A percentile compares a stretch with the other conserved stretches of the same genome.
Evolutionary conservation across 208 protist species (phyloP).

Genomic region (Blechomonas ayalai): DNA sequence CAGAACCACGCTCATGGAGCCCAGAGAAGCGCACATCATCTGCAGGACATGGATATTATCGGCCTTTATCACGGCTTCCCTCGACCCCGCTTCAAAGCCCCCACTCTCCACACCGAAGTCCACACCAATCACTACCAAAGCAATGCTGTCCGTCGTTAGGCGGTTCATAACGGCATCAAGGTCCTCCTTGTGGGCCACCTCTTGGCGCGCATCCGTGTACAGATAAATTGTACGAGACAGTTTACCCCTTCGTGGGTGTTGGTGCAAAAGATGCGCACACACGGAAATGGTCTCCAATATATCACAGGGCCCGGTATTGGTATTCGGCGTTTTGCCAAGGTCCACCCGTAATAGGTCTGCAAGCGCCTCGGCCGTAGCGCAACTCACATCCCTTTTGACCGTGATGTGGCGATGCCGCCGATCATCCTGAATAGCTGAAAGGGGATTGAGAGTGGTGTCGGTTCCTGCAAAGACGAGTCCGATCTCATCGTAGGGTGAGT

Average conservation of each 20-base stretch:
- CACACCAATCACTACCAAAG: conserved; percentile 77
- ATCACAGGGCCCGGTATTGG: conserved; percentile 15
- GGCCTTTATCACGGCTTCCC: conserved; percentile 17
- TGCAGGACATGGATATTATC: conserved; percentile 66
- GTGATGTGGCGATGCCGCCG: conserved; percentile 28
- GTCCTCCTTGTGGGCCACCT: conserved; percentile 60
- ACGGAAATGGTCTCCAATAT: conserved; percentile 84
- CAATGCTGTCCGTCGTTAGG: conserved; percentile 28
- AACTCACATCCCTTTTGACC: too few relatives aligned
- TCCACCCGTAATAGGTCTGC: too few relatives aligned
- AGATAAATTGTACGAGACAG: conserved; percentile 81
- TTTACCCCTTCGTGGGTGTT: conserved; percentile 28
- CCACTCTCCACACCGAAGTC: conserved; percentile 27
- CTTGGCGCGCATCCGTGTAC: conserved; percentile 69
- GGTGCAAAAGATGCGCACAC: conserved; percentile 62
- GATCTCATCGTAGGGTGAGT: conserved; percentile 51
- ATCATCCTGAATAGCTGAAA: too few relatives aligned
- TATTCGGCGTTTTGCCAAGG: too few relatives aligned
- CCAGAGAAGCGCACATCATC: conserved; percentile 26
- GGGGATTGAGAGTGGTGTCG: conserved; percentile 17
- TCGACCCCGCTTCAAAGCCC: conserved; percentile 12
- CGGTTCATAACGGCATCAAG: conserved; percentile 29
- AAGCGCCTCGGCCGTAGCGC: too few relatives aligned
- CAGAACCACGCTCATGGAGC: conserved; percentile 29
- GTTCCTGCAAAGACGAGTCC: conserved; percentile 63